Conservation (phyloP, 352 stramenopile genomes). For the Pythium scleroteichum region DNA sequence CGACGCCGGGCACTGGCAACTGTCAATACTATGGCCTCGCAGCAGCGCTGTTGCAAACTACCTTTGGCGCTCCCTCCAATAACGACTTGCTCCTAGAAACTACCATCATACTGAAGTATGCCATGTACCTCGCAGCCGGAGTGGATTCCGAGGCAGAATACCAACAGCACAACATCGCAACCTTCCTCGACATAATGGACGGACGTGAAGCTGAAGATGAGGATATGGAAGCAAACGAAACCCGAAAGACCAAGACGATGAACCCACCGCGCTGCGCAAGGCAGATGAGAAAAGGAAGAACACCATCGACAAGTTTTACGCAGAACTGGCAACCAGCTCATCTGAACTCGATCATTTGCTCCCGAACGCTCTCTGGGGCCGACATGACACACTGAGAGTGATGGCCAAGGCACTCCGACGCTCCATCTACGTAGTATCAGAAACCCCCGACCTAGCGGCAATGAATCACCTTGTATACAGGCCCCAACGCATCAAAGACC, state of each 20-base stretch:
- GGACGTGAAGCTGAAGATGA: not conserved
- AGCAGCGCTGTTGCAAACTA: not conserved
- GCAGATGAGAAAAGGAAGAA: too few relatives aligned
- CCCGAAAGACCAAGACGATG: too few relatives aligned
- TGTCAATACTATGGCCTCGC: constrained; percentile 2
- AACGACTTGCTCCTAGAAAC: not conserved
- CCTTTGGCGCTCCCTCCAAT: not conserved
- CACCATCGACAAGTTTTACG: too few relatives aligned
- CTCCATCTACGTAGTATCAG: not conserved
- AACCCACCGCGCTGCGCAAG: too few relatives aligned
- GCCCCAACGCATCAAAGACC: not conserved
- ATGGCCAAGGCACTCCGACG: constrained; percentile 1
- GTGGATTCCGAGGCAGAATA: constrained; percentile 2
- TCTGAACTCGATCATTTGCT: constrained; percentile 4
- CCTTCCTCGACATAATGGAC: not conserved
- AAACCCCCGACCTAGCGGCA: not conserved
- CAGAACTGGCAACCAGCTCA: constrained; percentile 2
- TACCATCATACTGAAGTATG: constrained; percentile 5
- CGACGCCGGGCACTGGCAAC: constrained; percentile 8
- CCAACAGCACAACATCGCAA: not conserved
- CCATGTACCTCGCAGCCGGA: not conserved
- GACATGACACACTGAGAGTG: not conserved
- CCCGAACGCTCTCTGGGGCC: not conserved
- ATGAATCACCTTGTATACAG: not conserved
- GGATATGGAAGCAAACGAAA: too few relatives aligned